Evolutionary conservation across 305 asterid genomes (phyloP).

Genomic region (Caryopteris hybrid): DNA sequence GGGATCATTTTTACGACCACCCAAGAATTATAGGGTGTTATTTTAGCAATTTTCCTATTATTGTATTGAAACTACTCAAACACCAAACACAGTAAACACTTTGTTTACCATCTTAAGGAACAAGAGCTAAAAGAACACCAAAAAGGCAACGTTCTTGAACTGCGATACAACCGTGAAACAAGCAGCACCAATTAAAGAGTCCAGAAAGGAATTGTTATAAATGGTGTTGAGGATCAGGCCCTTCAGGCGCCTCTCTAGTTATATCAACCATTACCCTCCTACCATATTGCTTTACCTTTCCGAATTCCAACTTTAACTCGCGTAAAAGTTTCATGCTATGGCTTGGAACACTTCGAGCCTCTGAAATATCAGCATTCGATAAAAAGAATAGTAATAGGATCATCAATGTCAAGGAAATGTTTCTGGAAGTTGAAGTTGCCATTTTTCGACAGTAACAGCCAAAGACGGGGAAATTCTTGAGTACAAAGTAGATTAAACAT

Average conservation of each 20-base stretch:
- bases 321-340: constrained; percentile 27
- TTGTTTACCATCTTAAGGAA: too few species aligned
- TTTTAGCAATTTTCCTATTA: too few species aligned
- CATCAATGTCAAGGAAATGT: constrained; percentile 5
- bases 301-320: constrained; percentile 9
- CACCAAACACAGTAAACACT: too few species aligned
- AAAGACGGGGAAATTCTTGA: neutral
- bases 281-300: neutral
- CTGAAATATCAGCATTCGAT: constrained; percentile 2
- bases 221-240: constrained; percentile 56
- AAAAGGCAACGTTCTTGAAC: too few species aligned
- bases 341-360: constrained; percentile 13
- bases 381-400: constrained; percentile 11
- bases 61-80: too few species aligned
- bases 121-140: too few species aligned
- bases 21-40: too few species aligned
- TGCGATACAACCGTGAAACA: too few species aligned
- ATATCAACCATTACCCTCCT: constrained; percentile 24
- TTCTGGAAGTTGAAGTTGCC: constrained; percentile 18
- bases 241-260: constrained; percentile 42
- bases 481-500: neutral
- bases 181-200: too few species aligned
- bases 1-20: too few species aligned
- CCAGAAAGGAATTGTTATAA: too few species aligned
- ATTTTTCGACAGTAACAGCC: constrained; percentile 7